These are phyloP conservation scores for Beauveria brongniartii DNA, from an alignment of 2,329 filamentous ascomycete genomes.

Conservation along the genomic window DNA sequence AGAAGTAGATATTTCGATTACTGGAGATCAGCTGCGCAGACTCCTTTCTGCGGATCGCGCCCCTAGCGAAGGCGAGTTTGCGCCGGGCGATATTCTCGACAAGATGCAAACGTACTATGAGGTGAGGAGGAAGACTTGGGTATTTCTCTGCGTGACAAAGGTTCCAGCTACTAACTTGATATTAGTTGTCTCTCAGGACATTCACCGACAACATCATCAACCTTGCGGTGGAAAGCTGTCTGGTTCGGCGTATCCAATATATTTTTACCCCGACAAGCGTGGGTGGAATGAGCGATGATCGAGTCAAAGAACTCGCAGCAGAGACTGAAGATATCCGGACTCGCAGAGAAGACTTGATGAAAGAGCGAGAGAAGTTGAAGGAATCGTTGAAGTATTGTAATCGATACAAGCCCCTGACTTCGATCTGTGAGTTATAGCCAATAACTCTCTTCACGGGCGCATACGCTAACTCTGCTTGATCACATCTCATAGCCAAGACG, in stretches of 20 bases:
- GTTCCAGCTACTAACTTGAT: no score
- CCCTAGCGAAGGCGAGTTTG: conserved; percentile 21
- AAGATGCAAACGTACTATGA: conserved; percentile 32
- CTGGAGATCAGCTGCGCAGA: neutral
- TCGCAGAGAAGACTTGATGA: conserved; percentile 7
- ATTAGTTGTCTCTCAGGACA: conserved; percentile 28
- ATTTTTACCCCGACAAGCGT: conserved; percentile 30
- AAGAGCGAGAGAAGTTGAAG: conserved; percentile 8
- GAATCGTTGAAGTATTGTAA: conserved; percentile 16
- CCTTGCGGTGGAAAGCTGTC: conserved; percentile 34
- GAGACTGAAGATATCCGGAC: conserved; percentile 20
- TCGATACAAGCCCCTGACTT: neutral
- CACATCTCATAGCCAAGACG: neutral
- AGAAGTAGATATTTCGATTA: no score
- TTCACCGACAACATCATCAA: conserved; percentile 35
- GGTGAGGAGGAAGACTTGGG: conserved; percentile 16
- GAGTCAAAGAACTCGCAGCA: conserved; percentile 19
- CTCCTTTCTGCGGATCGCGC: neutral
- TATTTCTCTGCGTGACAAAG: no score
- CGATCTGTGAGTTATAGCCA: neutral
- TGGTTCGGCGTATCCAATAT: conserved; percentile 27
- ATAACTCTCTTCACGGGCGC: neutral
- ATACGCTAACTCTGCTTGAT: neutral
- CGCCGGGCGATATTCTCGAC: conserved; percentile 28
- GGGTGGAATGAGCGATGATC: conserved; percentile 23